phyloP scores from a whole-genome alignment of 208 protist species.

The Histomonas meleagridis region DNA sequence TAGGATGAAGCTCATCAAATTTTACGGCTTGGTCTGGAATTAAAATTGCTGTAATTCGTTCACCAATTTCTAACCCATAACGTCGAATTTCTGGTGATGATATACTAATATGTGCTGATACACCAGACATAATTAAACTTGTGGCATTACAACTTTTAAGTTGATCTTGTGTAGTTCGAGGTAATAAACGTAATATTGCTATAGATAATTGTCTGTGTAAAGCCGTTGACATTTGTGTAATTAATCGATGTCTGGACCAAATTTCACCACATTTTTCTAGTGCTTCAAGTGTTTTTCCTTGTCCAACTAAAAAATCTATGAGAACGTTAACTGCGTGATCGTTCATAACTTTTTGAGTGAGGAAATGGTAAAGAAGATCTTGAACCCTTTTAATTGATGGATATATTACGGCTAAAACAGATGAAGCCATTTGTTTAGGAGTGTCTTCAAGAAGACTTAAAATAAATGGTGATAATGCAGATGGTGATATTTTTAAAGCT shows the following conservation, averaged over 20 bases:
- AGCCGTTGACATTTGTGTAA: constrained; percentile 26
- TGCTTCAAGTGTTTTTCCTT: background rate
- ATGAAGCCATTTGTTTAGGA: background rate
- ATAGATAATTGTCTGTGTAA: background rate
- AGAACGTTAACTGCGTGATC: background rate
- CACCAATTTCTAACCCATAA: background rate
- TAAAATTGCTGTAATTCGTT: background rate
- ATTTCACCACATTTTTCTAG: constrained; percentile 7
- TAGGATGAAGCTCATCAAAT: constrained; percentile 18
- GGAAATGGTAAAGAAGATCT: background rate
- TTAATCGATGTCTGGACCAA: background rate
- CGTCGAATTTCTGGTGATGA: constrained; percentile 28
- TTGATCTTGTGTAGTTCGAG: background rate
- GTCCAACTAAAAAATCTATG: background rate
- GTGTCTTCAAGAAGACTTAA: background rate
- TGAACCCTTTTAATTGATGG: background rate
- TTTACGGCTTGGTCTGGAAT: background rate
- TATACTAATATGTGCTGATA: constrained; percentile 11
- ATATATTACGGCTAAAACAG: background rate
- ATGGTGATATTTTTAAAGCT: background rate
- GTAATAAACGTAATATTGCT: background rate
- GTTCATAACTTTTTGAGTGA: constrained; percentile 27
- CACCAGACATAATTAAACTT: background rate
- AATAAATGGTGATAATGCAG: constrained; percentile 25
- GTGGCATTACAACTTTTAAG: background rate